Percentiles rank a stretch among this genome's conserved stretches.
Conservation (phyloP, 75 land plant genomes). For the Pinus tabuliformis region DNA sequence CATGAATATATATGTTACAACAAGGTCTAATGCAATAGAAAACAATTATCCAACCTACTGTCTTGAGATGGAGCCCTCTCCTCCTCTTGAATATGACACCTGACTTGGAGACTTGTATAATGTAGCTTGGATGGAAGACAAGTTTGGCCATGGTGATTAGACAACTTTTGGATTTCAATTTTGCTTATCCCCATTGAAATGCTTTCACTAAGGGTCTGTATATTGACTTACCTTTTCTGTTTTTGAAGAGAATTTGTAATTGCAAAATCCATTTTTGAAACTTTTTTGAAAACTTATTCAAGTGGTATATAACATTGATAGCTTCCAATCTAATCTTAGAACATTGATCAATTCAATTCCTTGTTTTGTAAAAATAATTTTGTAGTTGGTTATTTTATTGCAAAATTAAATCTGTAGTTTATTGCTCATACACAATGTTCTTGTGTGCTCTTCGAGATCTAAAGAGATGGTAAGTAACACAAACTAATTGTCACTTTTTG, state of each 20-base stretch:
- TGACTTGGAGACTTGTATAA: slow-evolving; percentile 92
- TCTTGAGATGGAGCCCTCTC: slow-evolving; percentile 81
- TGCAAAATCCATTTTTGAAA: neutral
- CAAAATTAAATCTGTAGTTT: neutral
- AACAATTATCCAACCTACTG: slow-evolving; percentile 93
- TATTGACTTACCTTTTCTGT: too few species aligned
- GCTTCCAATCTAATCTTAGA: neutral
- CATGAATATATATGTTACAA: slow-evolving; percentile 80
- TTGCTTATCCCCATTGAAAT: neutral
- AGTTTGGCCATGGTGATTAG: slow-evolving; percentile 26
- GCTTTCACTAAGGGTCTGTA: neutral
- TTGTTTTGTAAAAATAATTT: too few species aligned
- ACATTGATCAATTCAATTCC: neutral
- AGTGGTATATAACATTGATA: neutral
- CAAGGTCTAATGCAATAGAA: slow-evolving; percentile 88
- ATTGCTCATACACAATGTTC: neutral
- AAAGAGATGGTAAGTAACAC: slow-evolving; percentile 25
- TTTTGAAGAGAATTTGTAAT: neutral
- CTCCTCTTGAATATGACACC: slow-evolving; percentile 80
- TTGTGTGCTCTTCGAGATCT: neutral
- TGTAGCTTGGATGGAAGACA: slow-evolving; percentile 96
- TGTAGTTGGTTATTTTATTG: neutral
- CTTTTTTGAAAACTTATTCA: neutral
- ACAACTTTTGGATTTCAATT: neutral
- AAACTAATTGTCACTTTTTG: neutral